These are phyloP conservation scores for Sporothrix sp. DNA, from an alignment of 2,329 filamentous ascomycete genomes.

Conservation along the genomic window DNA sequence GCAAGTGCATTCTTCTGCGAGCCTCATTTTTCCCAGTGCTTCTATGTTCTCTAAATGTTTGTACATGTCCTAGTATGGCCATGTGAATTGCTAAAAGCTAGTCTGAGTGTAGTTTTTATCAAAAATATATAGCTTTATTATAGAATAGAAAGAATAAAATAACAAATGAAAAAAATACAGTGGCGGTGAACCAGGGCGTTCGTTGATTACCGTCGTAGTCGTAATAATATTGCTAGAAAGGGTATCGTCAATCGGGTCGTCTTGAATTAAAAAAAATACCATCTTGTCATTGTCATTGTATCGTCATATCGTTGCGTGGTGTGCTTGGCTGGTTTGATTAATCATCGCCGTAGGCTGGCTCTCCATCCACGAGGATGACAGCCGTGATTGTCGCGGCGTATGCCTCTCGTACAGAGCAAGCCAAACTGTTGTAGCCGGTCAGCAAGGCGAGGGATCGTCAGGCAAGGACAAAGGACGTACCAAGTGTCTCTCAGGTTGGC, in stretches of 20 bases:
- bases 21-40: background rate
- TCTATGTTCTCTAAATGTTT: background rate
- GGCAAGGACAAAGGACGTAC: constrained; percentile 31
- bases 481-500: constrained; percentile 60
- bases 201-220: background rate
- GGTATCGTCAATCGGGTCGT: too few relatives aligned
- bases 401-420: constrained; percentile 64
- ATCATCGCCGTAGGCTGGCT: constrained; percentile 14
- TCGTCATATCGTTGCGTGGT: background rate
- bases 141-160: too few relatives aligned
- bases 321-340: constrained; percentile 3
- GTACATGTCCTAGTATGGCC: too few relatives aligned
- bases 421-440: constrained; percentile 39
- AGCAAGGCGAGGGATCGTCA: background rate
- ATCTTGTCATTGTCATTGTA: too few relatives aligned
- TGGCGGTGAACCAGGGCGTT: background rate
- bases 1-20: background rate
- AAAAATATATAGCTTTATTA: too few relatives aligned
- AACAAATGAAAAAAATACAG: too few relatives aligned
- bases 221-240: background rate
- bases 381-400: constrained; percentile 65
- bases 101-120: too few relatives aligned
- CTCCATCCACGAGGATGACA: constrained; percentile 54
- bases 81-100: too few relatives aligned
- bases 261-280: too few relatives aligned